Conservation (phyloP, 345 rosid genomes). For the Ceriops decandra region DNA sequence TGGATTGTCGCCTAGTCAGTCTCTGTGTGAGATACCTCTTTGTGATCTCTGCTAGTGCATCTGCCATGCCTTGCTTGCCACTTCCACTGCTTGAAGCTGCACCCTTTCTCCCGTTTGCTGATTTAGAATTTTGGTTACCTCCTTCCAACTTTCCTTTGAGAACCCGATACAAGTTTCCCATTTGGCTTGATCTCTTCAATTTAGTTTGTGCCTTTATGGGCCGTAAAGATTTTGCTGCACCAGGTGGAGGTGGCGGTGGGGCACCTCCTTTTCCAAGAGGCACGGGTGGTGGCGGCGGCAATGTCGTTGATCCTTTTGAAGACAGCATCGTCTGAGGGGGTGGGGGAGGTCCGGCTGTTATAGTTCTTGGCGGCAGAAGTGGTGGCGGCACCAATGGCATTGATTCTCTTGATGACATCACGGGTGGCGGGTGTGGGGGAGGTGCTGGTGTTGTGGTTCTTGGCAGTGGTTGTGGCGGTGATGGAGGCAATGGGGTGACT, state of each 20-base stretch:
- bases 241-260: conserved; percentile 69
- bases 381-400: conserved; percentile 24
- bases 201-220: conserved; percentile 67
- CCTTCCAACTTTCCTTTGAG: conserved; percentile 85
- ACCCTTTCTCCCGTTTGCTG: conserved; percentile 33
- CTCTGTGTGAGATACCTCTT: conserved; percentile 40
- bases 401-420: conserved; percentile 11
- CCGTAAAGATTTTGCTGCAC: conserved; percentile 50
- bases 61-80: conserved; percentile 96
- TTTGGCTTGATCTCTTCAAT: conserved; percentile 75
- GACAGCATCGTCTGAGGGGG: conserved; percentile 37
- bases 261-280: conserved; percentile 33
- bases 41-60: conserved; percentile 92
- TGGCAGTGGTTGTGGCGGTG: conserved; percentile 38
- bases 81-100: conserved; percentile 25
- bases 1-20: no score
- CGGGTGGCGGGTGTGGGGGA: conserved; percentile 16
- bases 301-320: conserved; percentile 24
- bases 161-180: conserved; percentile 63
- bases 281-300: conserved; percentile 34
- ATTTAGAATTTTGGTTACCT: conserved; percentile 34
- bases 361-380: conserved; percentile 15
- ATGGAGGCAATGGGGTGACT: conserved; percentile 20
- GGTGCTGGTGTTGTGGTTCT: not conserved
- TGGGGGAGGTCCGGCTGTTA: conserved; percentile 26